These are phyloP conservation scores for Pythium utonaiense DNA, from an alignment of 352 stramenopile species.

Conservation along the genomic window DNA sequence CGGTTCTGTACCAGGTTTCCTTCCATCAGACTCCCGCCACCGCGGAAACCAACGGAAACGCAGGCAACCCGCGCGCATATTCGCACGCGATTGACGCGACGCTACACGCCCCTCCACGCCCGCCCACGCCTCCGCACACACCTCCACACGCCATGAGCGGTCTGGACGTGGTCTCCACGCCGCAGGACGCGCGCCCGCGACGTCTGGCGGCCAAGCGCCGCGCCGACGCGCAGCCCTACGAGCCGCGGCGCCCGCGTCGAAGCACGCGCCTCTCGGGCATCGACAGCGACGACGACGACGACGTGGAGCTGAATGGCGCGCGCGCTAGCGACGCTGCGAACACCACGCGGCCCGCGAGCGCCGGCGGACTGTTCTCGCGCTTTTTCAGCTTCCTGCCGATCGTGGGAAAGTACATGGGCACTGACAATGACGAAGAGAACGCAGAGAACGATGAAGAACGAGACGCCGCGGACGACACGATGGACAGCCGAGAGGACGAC, in stretches of 20 bases:
- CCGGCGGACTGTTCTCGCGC: slow-evolving; percentile 45
- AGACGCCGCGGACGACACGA: slow-evolving; percentile 18
- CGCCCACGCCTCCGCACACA: not conserved
- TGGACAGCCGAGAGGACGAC: slow-evolving; percentile 10
- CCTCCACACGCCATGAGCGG: slow-evolving; percentile 22
- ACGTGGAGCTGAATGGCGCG: slow-evolving; percentile 20
- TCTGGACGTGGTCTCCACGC: slow-evolving; percentile 9
- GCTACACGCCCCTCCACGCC: not conserved
- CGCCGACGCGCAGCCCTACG: slow-evolving; percentile 23
- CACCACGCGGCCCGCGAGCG: not conserved
- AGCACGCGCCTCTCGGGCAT: slow-evolving; percentile 28
- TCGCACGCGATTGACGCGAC: slow-evolving; percentile 1
- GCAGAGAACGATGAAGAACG: slow-evolving; percentile 16
- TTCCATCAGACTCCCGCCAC: slow-evolving; percentile 6
- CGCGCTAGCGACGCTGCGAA: not conserved
- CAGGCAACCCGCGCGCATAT: slow-evolving; percentile 1
- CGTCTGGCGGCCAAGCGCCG: slow-evolving; percentile 7
- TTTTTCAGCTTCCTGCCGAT: slow-evolving; percentile 67
- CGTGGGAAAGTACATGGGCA: slow-evolving; percentile 34
- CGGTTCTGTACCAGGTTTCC: slow-evolving; percentile 24
- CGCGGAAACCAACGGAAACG: not conserved
- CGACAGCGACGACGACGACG: slow-evolving; percentile 9
- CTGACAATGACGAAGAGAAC: slow-evolving; percentile 22
- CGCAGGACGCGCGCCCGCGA: slow-evolving; percentile 2
- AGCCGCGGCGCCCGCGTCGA: slow-evolving; percentile 25